Evolutionary conservation across 2,329 filamentous ascomycete species (phyloP).

Genomic region (Mariannaea elegans): DNA sequence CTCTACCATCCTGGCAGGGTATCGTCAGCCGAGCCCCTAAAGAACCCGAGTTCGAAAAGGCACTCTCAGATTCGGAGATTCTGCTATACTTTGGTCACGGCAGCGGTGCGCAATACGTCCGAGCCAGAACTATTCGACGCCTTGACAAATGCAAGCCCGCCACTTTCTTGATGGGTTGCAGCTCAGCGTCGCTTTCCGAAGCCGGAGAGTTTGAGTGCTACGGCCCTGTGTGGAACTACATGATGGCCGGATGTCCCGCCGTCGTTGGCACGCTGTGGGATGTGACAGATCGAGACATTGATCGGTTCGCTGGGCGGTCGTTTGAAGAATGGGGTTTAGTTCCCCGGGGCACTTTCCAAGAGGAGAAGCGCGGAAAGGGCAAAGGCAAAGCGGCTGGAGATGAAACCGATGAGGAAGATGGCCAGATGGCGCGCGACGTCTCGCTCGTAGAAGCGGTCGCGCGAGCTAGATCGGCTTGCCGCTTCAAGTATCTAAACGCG

Average conservation of each 20-base stretch:
- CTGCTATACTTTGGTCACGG: constrained; percentile 97
- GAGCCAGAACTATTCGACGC: constrained; percentile 81
- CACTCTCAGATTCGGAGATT: constrained; percentile 73
- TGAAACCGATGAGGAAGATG: constrained; percentile 37
- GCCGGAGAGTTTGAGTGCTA: constrained; percentile 90
- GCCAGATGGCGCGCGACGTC: constrained; percentile 47
- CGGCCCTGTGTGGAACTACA: constrained; percentile 90
- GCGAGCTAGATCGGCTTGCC: constrained; percentile 78
- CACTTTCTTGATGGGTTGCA: constrained; percentile 93
- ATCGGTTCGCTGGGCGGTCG: constrained; percentile 82
- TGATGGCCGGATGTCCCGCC: constrained; percentile 86
- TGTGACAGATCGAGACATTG: constrained; percentile 96
- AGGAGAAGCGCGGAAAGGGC: constrained; percentile 43
- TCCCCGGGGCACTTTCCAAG: constrained; percentile 54
- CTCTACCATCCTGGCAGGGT: constrained; percentile 75
- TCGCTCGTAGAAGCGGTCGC: constrained; percentile 85
- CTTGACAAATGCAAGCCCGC: constrained; percentile 79
- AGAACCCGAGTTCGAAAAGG: constrained; percentile 78
- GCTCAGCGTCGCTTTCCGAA: constrained; percentile 79
- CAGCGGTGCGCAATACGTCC: constrained; percentile 92
- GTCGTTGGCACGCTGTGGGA: constrained; percentile 96
- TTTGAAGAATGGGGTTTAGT: constrained; percentile 90
- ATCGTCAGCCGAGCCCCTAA: constrained; percentile 75
- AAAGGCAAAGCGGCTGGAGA: constrained; percentile 38
- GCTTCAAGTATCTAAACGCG: constrained; percentile 90